Base-by-base conservation (phyloP, 2,329 filamentous ascomycete species). In the Colletotrichum costaricense region DNA sequence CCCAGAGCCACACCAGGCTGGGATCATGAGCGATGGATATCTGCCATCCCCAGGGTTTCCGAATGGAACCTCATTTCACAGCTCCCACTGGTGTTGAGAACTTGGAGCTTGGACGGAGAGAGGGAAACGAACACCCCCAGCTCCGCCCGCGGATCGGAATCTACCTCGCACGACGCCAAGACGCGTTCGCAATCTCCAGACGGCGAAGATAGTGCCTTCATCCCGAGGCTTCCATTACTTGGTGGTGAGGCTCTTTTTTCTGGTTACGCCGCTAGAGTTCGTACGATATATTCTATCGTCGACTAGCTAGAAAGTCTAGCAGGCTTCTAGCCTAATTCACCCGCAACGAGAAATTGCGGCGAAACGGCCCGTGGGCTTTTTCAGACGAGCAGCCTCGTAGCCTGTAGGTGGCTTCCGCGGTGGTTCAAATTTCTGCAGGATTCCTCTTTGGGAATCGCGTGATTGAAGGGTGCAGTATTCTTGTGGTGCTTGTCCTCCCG, bases 121-220 rank as follows among this genome's bases (percentile, higher is more conserved):
- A 24, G 62, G 62, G 19, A 55, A 55, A 62, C 38, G 38, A 4
- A 62, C 7, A 14, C 63, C 64, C 69, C 22, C 35, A 3, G 49
- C 24, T 49, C 59, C 28, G 56, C 46, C 54, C 66, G 65, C 69
- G 69, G 69, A 72, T 72, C 69, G 59, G 59, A 64, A 69, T 69
- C 69, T 64, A 63, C 59, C 52, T 69, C 66, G 59, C 69, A 69
- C 69, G 58, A 33, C 69, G 69, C 66, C 69, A 72, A 69, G 69
- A 22, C 26, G 57, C 26, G 30, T 46, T 52, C 46, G 46, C 46
- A 59, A 63, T 57, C 54, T 63, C 12, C 12, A 49, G 19, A 49
- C 42, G 42, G 35, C 54, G n/a, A 22, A 22, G 52, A 8, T 55
- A 24, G 22, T 55, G 52, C 52, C 63, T 52, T 49, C 38, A 8